Evolutionary conservation across 2,329 filamentous ascomycete genomes (phyloP).

Genomic region (Calonectria fujianensis): DNA sequence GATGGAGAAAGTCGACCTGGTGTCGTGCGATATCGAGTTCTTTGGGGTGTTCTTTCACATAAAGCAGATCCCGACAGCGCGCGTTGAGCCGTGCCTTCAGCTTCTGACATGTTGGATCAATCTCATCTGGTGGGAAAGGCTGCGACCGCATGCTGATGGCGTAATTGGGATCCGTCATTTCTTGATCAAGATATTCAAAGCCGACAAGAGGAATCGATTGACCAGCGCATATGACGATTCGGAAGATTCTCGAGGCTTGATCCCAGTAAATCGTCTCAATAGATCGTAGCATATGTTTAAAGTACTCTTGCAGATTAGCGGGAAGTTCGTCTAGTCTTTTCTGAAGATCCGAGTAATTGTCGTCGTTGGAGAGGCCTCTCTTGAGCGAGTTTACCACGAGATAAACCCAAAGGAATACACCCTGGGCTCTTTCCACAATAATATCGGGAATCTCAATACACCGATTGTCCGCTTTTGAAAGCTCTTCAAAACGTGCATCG

Average conservation of each 20-base stretch:
- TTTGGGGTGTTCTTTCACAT: not conserved
- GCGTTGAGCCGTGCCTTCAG: not conserved
- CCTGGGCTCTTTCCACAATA: not conserved
- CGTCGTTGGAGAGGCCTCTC: not conserved
- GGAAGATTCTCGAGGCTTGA: not conserved
- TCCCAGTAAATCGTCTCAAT: not conserved
- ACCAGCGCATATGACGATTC: not conserved
- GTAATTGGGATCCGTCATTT: conserved; percentile 2
- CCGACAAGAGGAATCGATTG: not conserved
- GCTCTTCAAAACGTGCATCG: not conserved
- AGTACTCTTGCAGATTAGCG: not conserved
- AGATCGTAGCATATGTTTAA: not conserved
- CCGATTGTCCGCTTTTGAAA: not conserved
- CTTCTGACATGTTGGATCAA: not conserved
- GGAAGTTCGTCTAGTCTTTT: not conserved
- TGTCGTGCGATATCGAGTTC: not conserved
- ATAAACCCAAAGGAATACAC: conserved; percentile 12
- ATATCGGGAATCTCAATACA: not conserved
- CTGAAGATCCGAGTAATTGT: not conserved
- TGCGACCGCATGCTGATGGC: not conserved
- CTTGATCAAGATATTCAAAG: not conserved
- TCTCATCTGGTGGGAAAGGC: not conserved
- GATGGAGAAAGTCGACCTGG: not conserved
- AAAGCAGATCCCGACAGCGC: not conserved
- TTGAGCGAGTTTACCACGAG: not conserved